These are phyloP conservation scores for Trypanosoma mega DNA, from an alignment of 208 protist genomes.

Conservation along the genomic window DNA sequence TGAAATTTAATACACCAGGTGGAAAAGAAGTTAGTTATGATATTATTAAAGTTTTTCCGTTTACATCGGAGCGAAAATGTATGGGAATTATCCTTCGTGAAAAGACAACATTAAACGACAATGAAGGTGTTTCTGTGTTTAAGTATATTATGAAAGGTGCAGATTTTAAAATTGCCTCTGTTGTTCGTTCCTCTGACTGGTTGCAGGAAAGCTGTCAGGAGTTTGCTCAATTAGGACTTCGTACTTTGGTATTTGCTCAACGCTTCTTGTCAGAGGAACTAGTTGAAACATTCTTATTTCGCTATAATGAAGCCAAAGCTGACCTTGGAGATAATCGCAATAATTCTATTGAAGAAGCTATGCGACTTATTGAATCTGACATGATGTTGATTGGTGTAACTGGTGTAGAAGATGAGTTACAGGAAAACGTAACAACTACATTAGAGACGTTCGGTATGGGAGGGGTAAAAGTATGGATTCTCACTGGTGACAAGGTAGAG, in stretches of 20 bases:
- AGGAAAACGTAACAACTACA: slow-evolving; percentile 92
- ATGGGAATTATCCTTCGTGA: slow-evolving; percentile 98
- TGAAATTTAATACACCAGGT: slow-evolving; percentile 51
- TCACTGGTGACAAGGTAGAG: slow-evolving; percentile 98
- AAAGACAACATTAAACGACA: background rate
- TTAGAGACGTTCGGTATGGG: slow-evolving; percentile 96
- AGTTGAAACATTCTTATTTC: slow-evolving; percentile 75
- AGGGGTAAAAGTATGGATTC: slow-evolving; percentile 98
- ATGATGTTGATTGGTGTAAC: slow-evolving; percentile 94
- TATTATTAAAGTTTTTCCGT: slow-evolving; percentile 97
- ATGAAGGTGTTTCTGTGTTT: slow-evolving; percentile 34
- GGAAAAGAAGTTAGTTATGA: slow-evolving; percentile 63
- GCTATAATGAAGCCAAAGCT: slow-evolving; percentile 56
- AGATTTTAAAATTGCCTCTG: slow-evolving; percentile 90
- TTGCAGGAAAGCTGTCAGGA: slow-evolving; percentile 96
- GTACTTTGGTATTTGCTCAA: slow-evolving; percentile 93
- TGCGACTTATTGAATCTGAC: slow-evolving; percentile 83
- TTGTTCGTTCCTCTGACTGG: slow-evolving; percentile 93
- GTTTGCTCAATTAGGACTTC: slow-evolving; percentile 95
- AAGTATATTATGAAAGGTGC: slow-evolving; percentile 97
- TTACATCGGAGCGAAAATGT: slow-evolving; percentile 97
- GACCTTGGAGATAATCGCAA: slow-evolving; percentile 50
- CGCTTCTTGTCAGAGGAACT: slow-evolving; percentile 81
- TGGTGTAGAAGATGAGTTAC: slow-evolving; percentile 98
- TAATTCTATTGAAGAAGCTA: slow-evolving; percentile 67